Evolutionary conservation across 768 basidiomycete genomes (phyloP).

Genomic region (Grammothele lineata): DNA sequence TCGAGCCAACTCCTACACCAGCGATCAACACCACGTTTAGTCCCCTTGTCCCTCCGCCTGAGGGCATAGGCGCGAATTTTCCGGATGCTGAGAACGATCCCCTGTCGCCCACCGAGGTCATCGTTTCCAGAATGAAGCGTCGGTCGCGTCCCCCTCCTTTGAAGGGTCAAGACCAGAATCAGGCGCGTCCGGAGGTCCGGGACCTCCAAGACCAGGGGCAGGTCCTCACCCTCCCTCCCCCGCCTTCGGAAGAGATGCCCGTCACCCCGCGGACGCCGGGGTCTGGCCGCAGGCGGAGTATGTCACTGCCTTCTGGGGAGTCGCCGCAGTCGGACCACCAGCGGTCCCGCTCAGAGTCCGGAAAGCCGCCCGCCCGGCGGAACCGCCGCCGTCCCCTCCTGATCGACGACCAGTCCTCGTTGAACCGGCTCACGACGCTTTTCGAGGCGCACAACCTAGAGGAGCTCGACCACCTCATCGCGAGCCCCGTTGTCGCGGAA

Average conservation of each 20-base stretch:
- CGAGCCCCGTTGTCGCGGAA: constrained; percentile 20
- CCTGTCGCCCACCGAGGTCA: constrained; percentile 10
- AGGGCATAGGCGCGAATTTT: constrained; percentile 12
- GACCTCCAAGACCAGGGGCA: not conserved
- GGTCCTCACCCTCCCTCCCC: constrained; percentile 9
- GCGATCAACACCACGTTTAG: constrained; percentile 6
- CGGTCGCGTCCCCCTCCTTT: not conserved
- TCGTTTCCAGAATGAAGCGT: not conserved
- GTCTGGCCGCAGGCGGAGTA: constrained; percentile 7
- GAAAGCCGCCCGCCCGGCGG: constrained; percentile 14
- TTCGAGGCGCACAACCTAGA: constrained; percentile 33
- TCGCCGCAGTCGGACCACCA: constrained; percentile 8
- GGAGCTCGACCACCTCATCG: constrained; percentile 30
- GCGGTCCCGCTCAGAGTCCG: constrained; percentile 15
- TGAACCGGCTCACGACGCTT: constrained; percentile 33
- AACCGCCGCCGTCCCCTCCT: constrained; percentile 35
- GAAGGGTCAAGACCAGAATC: not conserved
- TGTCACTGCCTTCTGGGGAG: constrained; percentile 8
- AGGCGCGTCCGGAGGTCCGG: not conserved
- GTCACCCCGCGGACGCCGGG: constrained; percentile 8
- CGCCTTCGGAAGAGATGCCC: constrained; percentile 8
- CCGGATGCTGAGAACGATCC: constrained; percentile 9
- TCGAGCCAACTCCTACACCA: not conserved
- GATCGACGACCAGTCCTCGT: constrained; percentile 35
- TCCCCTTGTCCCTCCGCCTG: constrained; percentile 16